Percentiles rank a stretch among this genome's conserved stretches.
Conservation (phyloP, 805 yeast genomes). For the Jamesozyma piceae region DNA sequence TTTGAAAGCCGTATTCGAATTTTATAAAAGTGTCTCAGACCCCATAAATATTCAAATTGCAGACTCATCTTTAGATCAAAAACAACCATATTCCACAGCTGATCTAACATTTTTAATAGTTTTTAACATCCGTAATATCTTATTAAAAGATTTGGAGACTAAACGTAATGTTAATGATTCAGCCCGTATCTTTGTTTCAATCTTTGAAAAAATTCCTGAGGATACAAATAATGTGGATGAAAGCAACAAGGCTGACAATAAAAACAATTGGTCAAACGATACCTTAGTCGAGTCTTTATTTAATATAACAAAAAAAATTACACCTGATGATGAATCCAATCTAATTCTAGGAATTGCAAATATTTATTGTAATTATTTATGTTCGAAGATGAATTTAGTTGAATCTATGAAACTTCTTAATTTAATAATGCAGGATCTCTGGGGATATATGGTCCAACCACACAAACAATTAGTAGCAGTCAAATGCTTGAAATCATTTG, state of each 20-base stretch:
- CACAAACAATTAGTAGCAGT: constrained; percentile 62
- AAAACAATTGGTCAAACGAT: constrained; percentile 28
- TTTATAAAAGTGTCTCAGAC: constrained; percentile 26
- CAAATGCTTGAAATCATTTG: constrained; percentile 52
- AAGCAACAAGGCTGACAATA: constrained; percentile 8
- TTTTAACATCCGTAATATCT: constrained; percentile 24
- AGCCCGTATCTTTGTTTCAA: constrained; percentile 29
- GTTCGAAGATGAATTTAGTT: constrained; percentile 19
- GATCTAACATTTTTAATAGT: constrained; percentile 37
- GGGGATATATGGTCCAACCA: constrained; percentile 44
- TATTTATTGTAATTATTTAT: constrained; percentile 26
- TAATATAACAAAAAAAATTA: background rate
- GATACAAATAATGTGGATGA: background rate
- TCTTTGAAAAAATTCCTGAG: constrained; percentile 42
- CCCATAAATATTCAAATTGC: constrained; percentile 7
- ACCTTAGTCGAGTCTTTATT: constrained; percentile 19
- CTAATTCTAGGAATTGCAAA: constrained; percentile 21
- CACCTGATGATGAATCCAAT: constrained; percentile 1
- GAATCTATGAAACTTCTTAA: constrained; percentile 19
- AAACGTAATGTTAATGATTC: constrained; percentile 24
- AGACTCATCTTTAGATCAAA: constrained; percentile 12
- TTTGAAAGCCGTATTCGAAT: constrained; percentile 26
- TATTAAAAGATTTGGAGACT: constrained; percentile 16
- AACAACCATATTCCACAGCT: constrained; percentile 34
- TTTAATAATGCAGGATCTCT: constrained; percentile 36